Percentiles rank a stretch among this genome's conserved stretches.
These are phyloP conservation scores for Diaporthe ampelina DNA, from an alignment of 2,329 filamentous ascomycete genomes.

Conservation along the genomic window DNA sequence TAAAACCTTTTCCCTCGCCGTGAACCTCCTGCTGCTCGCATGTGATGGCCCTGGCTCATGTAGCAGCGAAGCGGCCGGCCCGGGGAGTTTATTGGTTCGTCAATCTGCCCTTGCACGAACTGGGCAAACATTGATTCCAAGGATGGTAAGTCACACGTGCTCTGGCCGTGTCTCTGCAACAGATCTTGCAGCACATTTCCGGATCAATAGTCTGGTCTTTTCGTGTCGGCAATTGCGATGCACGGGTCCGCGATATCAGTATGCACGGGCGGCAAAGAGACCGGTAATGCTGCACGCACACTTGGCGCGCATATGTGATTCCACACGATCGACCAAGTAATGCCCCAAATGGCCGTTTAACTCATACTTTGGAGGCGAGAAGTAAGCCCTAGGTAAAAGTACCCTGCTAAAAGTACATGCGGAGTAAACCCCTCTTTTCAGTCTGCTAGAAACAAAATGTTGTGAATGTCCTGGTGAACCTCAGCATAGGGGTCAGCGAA, in stretches of 20 bases:
- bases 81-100: not conserved
- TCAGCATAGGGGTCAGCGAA: not conserved
- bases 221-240: not conserved
- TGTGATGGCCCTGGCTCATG: conserved; percentile 2
- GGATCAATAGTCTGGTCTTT: too few species aligned
- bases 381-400: not conserved
- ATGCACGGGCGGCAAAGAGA: not conserved
- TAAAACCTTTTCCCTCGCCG: not conserved
- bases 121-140: not conserved
- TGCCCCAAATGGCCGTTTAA: not conserved
- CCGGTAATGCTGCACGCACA: not conserved
- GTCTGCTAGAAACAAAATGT: not conserved
- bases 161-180: not conserved
- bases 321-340: not conserved
- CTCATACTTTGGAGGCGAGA: not conserved
- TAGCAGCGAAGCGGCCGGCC: not conserved
- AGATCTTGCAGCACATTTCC: not conserved
- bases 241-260: not conserved
- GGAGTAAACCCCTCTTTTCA: not conserved
- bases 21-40: not conserved
- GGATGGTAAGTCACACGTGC: not conserved
- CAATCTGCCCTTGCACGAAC: not conserved
- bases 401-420: not conserved
- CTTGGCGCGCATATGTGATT: not conserved
- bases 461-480: not conserved